Percentiles rank a stretch among this genome's conserved stretches.
Conservation (phyloP, 2,329 filamentous ascomycete species). For the Drechslerella dactyloides region DNA sequence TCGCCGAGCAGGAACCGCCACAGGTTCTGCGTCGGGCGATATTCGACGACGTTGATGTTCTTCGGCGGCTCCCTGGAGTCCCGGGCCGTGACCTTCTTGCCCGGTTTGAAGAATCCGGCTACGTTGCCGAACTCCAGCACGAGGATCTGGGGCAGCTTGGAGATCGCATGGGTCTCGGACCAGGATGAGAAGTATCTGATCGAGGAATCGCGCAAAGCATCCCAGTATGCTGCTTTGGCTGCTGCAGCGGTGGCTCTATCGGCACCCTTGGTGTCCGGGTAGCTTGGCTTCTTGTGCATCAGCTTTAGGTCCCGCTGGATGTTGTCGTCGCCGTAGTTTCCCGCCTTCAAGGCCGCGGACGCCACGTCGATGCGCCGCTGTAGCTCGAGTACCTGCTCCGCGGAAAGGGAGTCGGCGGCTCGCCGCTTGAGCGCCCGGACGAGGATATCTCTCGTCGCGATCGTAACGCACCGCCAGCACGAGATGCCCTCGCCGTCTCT, state of each 20-base stretch:
- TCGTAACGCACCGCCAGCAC: constrained; percentile 15
- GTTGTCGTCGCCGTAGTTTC: constrained; percentile 4
- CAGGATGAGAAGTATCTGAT: constrained; percentile 24
- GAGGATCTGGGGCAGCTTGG: constrained; percentile 15
- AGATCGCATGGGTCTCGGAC: constrained; percentile 11
- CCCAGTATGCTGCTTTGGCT: background rate
- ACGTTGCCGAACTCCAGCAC: constrained; percentile 31
- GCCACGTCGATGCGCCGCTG: background rate
- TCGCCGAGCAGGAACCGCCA: constrained; percentile 7
- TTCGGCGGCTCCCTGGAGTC: background rate
- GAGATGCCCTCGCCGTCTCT: background rate
- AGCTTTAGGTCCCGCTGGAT: background rate
- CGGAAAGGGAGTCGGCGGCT: background rate
- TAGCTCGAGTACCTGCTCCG: background rate
- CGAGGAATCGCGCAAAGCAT: background rate
- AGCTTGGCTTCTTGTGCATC: background rate
- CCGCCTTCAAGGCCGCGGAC: background rate
- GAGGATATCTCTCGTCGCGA: constrained; percentile 21
- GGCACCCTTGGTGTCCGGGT: constrained; percentile 3
- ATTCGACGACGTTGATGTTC: constrained; percentile 7
- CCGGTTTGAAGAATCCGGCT: background rate
- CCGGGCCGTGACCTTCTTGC: background rate
- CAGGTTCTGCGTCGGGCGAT: constrained; percentile 15
- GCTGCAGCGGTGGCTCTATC: background rate
- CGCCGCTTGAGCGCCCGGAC: constrained; percentile 7